These are phyloP conservation scores for Colletotrichum chlorophyti DNA, from an alignment of 2,329 filamentous ascomycete species.

Conservation along the genomic window DNA sequence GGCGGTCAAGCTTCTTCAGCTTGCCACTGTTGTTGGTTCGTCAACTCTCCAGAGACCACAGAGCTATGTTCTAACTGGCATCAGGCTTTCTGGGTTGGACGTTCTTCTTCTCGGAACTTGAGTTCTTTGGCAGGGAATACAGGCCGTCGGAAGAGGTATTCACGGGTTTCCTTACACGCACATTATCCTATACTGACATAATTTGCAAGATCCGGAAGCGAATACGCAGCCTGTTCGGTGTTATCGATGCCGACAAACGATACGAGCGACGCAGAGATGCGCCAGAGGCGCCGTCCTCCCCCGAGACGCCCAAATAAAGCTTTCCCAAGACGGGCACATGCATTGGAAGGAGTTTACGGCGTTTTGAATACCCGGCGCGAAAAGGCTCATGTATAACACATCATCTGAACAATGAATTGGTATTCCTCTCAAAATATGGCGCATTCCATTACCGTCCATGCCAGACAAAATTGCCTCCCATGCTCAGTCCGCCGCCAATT, in stretches of 20 bases:
- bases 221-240: slow-evolving; percentile 46
- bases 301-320: slow-evolving; percentile 30
- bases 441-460: slow-evolving; percentile 37
- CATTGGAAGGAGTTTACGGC: slow-evolving; percentile 26
- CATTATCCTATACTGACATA: not conserved
- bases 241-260: slow-evolving; percentile 48
- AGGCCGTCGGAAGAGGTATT: slow-evolving; percentile 50
- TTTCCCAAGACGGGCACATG: not conserved
- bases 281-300: slow-evolving; percentile 37
- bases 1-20: slow-evolving; percentile 69
- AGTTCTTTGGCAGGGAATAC: slow-evolving; percentile 51
- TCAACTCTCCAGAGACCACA: slow-evolving; percentile 13
- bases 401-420: slow-evolving; percentile 31
- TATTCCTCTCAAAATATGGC: slow-evolving; percentile 10
- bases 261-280: slow-evolving; percentile 49
- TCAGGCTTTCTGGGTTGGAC: slow-evolving; percentile 46
- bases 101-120: slow-evolving; percentile 50
- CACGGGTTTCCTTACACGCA: not conserved
- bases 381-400: slow-evolving; percentile 34
- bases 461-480: slow-evolving; percentile 67
- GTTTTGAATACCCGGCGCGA: slow-evolving; percentile 26
- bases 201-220: slow-evolving; percentile 42
- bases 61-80: slow-evolving; percentile 19
- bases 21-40: slow-evolving; percentile 63
- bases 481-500: slow-evolving; percentile 57